Evolutionary conservation across 2,329 filamentous ascomycete species (phyloP), one percentile per base, ranked within the genome.

Genomic region (Fonsecaea monophora): DNA sequence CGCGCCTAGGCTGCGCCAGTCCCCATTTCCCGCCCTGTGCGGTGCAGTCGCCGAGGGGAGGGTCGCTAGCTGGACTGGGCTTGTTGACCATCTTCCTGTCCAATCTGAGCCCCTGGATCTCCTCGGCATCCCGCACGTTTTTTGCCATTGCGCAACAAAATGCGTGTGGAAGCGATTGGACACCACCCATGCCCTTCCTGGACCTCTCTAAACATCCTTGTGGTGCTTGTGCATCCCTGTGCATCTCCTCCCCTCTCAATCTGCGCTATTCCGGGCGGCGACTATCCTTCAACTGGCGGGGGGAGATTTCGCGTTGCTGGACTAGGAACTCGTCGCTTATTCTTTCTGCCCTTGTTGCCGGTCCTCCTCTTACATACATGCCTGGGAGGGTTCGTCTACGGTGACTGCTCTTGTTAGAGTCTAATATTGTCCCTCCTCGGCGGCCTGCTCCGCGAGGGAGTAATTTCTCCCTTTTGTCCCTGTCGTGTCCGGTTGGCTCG

Each of bases 401-500:
- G 45, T 35, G 30, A 38, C 56, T 32, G 34, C 37, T 42, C 30
- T 53, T 64, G 30, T 60, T 57, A 35, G 64, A 62, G 57, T 65
- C 25, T 54, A 45, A 45, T 21, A 32, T 55, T 50, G 40, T 50
- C 30, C 34, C 38, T 53, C 48, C 48, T 65, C 55, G 64, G 64
- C 67, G 67, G 53, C 34, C 53, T 65, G 68, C 56, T 67, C 68
- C 65, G 68, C 55, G 68, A 38, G 62, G 38, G 45, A 55, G 54
- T 21, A 48, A 56, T 32, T 40, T 59, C 48, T 62, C 50, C 50
- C 42, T 48, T 48, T 62, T 56, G 34, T 50, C 34, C 50, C 60
- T 60, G 48, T 32, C 53, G 63, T 40, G 62, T 64, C 66, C 66
- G 66, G 68, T 70, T 68, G 68, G 68, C 68, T 70, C 68, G 68